Conservation (phyloP, 176 grass and related monocot genomes). For the Ensete glaucum region DNA sequence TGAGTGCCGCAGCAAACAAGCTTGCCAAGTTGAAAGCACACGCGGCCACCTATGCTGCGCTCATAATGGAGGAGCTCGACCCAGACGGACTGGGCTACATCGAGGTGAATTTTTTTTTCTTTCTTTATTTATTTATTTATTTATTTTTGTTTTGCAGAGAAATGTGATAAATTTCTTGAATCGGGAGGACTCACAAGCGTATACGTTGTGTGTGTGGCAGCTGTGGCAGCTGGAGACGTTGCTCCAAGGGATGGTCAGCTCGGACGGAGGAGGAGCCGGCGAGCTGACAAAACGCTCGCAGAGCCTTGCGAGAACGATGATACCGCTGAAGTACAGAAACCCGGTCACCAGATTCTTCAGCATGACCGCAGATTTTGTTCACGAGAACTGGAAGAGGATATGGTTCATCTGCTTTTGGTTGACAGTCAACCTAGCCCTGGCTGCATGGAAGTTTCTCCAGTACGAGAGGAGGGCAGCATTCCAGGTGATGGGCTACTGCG, state of each 20-base stretch:
- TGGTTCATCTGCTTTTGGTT: slow-evolving; percentile 74
- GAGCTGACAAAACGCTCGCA: slow-evolving; percentile 50
- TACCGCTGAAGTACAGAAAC: slow-evolving; percentile 59
- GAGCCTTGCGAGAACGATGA: slow-evolving; percentile 85
- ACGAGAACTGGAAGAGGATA: slow-evolving; percentile 93
- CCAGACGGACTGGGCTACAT: slow-evolving; percentile 85
- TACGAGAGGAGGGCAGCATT: slow-evolving; percentile 59
- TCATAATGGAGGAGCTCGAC: slow-evolving; percentile 99
- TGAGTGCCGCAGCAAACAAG: slow-evolving; percentile 93
- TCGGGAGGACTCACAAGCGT: neutral
- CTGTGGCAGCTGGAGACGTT: slow-evolving; percentile 95
- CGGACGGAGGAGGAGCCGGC: slow-evolving; percentile 31
- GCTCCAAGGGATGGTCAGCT: slow-evolving; percentile 74
- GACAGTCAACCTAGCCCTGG: slow-evolving; percentile 43
- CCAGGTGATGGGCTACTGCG: slow-evolving; percentile 96
- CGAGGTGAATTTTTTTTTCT: slow-evolving; percentile 46
- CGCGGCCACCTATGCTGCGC: slow-evolving; percentile 75
- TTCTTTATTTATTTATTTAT: no score
- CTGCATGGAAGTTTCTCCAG: slow-evolving; percentile 74
- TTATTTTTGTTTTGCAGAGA: no score
- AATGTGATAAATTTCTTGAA: neutral
- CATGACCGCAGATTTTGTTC: slow-evolving; percentile 54
- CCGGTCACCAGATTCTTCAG: slow-evolving; percentile 48
- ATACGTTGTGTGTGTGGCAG: slow-evolving; percentile 1
- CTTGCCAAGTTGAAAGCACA: slow-evolving; percentile 75